These are phyloP conservation scores for Xylaria intraflava DNA, from an alignment of 495 filamentous ascomycete species.

Conservation along the genomic window DNA sequence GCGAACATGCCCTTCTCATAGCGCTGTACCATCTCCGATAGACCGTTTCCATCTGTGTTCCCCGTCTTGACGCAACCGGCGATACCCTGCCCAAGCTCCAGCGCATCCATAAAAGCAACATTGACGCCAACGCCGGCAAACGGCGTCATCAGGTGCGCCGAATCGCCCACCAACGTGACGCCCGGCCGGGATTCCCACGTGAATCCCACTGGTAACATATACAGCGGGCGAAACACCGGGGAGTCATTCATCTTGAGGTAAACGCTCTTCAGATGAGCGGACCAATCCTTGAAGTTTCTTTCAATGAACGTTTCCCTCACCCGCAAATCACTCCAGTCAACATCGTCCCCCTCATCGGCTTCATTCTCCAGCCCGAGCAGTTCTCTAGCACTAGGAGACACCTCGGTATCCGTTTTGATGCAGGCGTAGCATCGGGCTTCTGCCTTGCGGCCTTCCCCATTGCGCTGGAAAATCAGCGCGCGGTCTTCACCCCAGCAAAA, in stretches of 20 bases:
- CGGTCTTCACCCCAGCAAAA: conserved; percentile 38
- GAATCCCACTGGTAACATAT: conserved; percentile 47
- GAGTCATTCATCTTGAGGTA: conserved; percentile 9
- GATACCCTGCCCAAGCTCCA: conserved; percentile 37
- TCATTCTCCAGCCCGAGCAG: conserved; percentile 20
- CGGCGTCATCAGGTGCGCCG: conserved; percentile 57
- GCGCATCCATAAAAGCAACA: conserved; percentile 49
- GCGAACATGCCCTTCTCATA: conserved; percentile 24
- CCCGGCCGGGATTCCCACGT: conserved; percentile 39
- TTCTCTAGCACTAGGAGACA: conserved; percentile 13
- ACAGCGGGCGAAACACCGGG: conserved; percentile 29
- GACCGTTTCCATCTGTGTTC: conserved; percentile 1
- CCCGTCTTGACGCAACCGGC: conserved; percentile 5
- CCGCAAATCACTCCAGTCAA: conserved; percentile 18
- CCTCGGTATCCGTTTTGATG: conserved; percentile 22
- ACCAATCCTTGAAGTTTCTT: conserved; percentile 36
- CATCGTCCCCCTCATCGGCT: conserved; percentile 30
- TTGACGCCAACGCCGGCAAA: conserved; percentile 58
- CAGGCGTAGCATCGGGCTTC: conserved; percentile 35
- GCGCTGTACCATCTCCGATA: conserved; percentile 10
- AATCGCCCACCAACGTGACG: conserved; percentile 53
- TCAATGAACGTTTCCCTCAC: conserved; percentile 29
- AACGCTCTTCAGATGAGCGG: conserved; percentile 22
- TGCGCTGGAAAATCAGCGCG: conserved; percentile 38
- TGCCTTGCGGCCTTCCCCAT: conserved; percentile 26